Conservation (phyloP, 768 basidiomycete species). For the Boletus eberwhitei region DNA sequence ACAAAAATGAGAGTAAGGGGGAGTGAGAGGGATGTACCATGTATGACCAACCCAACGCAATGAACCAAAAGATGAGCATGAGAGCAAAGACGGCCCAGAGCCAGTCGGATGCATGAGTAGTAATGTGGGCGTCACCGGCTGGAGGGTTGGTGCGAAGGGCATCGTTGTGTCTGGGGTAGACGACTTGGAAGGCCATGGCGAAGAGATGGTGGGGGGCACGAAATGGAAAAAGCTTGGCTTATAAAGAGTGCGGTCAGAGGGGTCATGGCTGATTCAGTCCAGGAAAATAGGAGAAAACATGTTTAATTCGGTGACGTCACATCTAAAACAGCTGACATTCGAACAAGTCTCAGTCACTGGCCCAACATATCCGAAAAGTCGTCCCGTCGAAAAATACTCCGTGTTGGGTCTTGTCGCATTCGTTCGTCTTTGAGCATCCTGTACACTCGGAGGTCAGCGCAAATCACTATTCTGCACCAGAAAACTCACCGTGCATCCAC, state of each 20-base stretch:
- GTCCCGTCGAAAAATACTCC: conserved; percentile 49
- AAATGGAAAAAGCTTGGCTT: not conserved
- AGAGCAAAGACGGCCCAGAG: conserved; percentile 53
- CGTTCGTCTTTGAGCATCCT: conserved; percentile 93
- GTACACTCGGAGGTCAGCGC: not conserved
- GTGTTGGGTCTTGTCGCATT: conserved; percentile 47
- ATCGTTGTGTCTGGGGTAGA: conserved; percentile 21
- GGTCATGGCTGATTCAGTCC: conserved; percentile 16
- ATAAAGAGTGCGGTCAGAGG: conserved; percentile 14
- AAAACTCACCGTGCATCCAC: conserved; percentile 78
- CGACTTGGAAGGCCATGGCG: conserved; percentile 18
- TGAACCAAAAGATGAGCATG: conserved; percentile 42
- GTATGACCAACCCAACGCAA: conserved; percentile 36
- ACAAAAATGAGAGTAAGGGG: not conserved
- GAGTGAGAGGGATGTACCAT: conserved; percentile 13
- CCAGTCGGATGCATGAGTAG: conserved; percentile 47
- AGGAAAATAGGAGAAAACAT: conserved; percentile 15
- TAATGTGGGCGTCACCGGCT: conserved; percentile 38
- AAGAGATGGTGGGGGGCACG: not conserved
- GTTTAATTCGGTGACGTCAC: conserved; percentile 22
- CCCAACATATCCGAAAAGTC: conserved; percentile 47
- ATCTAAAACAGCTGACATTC: not conserved
- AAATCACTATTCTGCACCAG: not conserved
- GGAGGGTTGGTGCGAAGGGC: conserved; percentile 37
- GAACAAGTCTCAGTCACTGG: conserved; percentile 16